These are phyloP conservation scores for Pezicula neosporulosa DNA, from an alignment of 2,329 filamentous ascomycete species.

Conservation along the genomic window DNA sequence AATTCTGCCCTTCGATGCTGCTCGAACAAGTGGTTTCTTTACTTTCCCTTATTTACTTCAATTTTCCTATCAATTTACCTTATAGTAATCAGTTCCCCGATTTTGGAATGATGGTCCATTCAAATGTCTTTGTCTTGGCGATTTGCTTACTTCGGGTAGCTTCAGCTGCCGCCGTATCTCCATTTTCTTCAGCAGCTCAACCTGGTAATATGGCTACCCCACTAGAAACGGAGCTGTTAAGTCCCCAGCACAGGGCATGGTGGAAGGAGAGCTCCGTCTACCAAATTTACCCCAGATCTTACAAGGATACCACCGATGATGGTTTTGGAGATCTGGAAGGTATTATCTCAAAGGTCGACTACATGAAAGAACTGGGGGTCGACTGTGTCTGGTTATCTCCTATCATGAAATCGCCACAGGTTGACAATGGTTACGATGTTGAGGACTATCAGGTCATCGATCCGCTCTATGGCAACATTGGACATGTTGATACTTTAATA, in stretches of 20 bases:
- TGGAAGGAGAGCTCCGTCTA: slow-evolving; percentile 43
- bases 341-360: slow-evolving; percentile 59
- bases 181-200: neutral
- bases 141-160: no score
- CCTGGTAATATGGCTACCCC: neutral
- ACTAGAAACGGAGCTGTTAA: neutral
- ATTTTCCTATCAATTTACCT: no score
- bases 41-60: no score
- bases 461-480: slow-evolving; percentile 61
- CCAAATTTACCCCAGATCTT: slow-evolving; percentile 58
- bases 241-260: slow-evolving; percentile 21
- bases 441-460: slow-evolving; percentile 66
- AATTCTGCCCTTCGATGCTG: no score
- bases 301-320: slow-evolving; percentile 53
- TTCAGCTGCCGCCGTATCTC: neutral
- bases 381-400: slow-evolving; percentile 67
- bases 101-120: no score
- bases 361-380: slow-evolving; percentile 57
- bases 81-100: no score
- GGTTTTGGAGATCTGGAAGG: slow-evolving; percentile 61
- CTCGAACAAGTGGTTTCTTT: no score
- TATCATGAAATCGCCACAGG: slow-evolving; percentile 60
- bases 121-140: no score
- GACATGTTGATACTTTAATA: slow-evolving; percentile 64
- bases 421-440: slow-evolving; percentile 74